Evolutionary conservation across 805 yeast species (phyloP).

Genomic region (Cyberlindnera euphorbiae): DNA sequence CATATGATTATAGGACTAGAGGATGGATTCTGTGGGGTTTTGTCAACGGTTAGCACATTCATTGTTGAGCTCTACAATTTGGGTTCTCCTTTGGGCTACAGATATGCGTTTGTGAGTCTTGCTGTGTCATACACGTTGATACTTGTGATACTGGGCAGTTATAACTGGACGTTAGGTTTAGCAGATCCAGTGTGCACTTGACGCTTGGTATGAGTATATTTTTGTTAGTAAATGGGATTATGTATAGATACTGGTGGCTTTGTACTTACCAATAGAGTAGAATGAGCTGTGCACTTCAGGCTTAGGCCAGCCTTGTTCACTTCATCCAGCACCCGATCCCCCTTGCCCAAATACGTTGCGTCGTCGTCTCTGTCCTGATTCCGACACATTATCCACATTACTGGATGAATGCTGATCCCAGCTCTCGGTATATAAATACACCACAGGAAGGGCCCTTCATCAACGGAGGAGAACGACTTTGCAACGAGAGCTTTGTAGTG

Average conservation of each 20-base stretch:
- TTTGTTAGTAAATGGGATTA: background rate
- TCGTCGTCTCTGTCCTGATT: conserved; percentile 8
- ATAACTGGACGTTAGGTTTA: conserved; percentile 60
- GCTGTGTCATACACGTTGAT: conserved; percentile 42
- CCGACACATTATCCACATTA: conserved; percentile 19
- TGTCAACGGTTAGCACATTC: conserved; percentile 77
- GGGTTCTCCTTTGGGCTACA: conserved; percentile 34
- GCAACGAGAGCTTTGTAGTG: background rate
- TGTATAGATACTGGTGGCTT: background rate
- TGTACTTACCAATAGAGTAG: background rate
- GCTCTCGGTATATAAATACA: conserved; percentile 8
- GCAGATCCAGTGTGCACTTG: conserved; percentile 19
- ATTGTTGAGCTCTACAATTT: conserved; percentile 55
- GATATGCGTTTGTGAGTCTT: conserved; percentile 49
- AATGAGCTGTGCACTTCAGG: conserved; percentile 9
- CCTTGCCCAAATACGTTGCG: no score
- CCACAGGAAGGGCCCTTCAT: conserved; percentile 22
- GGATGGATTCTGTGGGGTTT: conserved; percentile 66
- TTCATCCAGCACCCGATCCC: no score
- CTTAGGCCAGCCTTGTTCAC: background rate
- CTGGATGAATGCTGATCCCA: conserved; percentile 21
- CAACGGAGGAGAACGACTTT: conserved; percentile 1
- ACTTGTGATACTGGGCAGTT: conserved; percentile 64
- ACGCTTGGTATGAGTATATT: background rate
- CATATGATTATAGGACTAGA: conserved; percentile 49